A percentile compares a stretch with the other conserved stretches of the same genome.
Conservation (phyloP, 805 yeast species). For the Babjeviella inositovora region DNA sequence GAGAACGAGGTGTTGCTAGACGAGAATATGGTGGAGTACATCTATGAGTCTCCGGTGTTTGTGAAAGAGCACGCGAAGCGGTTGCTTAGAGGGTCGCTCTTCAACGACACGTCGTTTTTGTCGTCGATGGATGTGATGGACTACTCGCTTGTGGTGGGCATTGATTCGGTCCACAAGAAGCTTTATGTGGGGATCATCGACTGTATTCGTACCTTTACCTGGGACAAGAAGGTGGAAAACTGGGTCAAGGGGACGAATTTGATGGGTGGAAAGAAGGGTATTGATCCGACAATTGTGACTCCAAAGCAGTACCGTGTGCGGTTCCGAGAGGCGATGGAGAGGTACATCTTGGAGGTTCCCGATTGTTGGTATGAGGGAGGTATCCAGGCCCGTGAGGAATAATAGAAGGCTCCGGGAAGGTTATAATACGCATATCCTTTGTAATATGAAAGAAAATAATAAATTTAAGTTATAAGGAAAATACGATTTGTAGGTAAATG, state of each 20-base stretch:
- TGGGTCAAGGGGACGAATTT: slow-evolving; percentile 96
- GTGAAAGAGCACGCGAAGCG: slow-evolving; percentile 87
- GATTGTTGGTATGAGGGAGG: slow-evolving; percentile 39
- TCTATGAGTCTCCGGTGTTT: slow-evolving; percentile 89
- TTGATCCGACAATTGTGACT: slow-evolving; percentile 93
- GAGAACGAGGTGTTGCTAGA: slow-evolving; percentile 90
- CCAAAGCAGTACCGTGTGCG: slow-evolving; percentile 91
- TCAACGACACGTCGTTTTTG: slow-evolving; percentile 88
- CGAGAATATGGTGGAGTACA: slow-evolving; percentile 96
- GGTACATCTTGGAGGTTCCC: slow-evolving; percentile 90
- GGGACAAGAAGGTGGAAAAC: slow-evolving; percentile 97
- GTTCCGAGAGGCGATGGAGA: slow-evolving; percentile 95
- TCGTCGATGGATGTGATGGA: slow-evolving; percentile 99
- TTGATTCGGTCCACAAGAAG: slow-evolving; percentile 43
- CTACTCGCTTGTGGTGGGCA: slow-evolving; percentile 87
- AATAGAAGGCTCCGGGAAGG: too few relatives aligned
- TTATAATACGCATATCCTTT: background rate
- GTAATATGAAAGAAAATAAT: background rate
- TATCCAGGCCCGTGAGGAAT: too few relatives aligned
- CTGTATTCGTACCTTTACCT: slow-evolving; percentile 88
- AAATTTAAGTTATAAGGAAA: too few relatives aligned
- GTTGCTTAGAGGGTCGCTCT: slow-evolving; percentile 70
- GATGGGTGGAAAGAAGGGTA: slow-evolving; percentile 74
- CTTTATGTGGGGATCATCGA: slow-evolving; percentile 89
- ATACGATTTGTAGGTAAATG: too few relatives aligned